Evolutionary conservation across 306 rosid genomes (phyloP), one percentile per base, ranked within the genome.

Genomic region (Dalbergia oliveri): DNA sequence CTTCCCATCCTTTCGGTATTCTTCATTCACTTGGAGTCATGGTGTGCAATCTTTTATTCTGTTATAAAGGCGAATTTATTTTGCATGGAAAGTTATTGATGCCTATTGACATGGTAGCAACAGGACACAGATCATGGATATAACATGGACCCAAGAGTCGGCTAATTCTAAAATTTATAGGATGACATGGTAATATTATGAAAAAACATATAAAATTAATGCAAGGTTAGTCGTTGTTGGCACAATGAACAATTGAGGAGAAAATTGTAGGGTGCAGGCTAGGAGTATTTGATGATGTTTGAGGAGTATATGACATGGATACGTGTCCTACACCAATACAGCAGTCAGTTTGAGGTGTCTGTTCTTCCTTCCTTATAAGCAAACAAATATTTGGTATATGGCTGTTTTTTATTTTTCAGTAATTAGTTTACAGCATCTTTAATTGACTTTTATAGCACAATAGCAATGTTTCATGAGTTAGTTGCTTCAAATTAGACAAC

Each of bases 381-480:
- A 35, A 72, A 53, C 31, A 49, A 56, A 64, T 67, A 47, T 26
- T 50, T 65, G 54, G 8, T 70, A 14, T 19, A 19, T 8, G 21
- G 35, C 50, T 26, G 26, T 10, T 2, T 56, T 59, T 34, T 9
- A 43, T 9, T 16, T 57, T 47, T 9, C 31, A 6, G 61, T 73
- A 26, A 58, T 18, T 73, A 54, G 45, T 10, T 60, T 62, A 57
- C 70, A 39, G 37, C 72, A 71, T 66, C 60, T 47, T 26, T 44
- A 57, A 13, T 50, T 23, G 57, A 26, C 12, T 76, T 37, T 7
- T 54, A 19, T 49, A 18, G 13, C 33, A 44, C 5, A 34, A 19
- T 49, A 18, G 16, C 33, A 44, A 35, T 69, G 19, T 73, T 43
- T 49, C 69, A 4, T 10, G 35, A 74, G 54, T 76, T 12, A 15